These are phyloP conservation scores for Umbelopsis sp. DNA, from an alignment of 192 early-diverging fungal genomes.

Conservation along the genomic window DNA sequence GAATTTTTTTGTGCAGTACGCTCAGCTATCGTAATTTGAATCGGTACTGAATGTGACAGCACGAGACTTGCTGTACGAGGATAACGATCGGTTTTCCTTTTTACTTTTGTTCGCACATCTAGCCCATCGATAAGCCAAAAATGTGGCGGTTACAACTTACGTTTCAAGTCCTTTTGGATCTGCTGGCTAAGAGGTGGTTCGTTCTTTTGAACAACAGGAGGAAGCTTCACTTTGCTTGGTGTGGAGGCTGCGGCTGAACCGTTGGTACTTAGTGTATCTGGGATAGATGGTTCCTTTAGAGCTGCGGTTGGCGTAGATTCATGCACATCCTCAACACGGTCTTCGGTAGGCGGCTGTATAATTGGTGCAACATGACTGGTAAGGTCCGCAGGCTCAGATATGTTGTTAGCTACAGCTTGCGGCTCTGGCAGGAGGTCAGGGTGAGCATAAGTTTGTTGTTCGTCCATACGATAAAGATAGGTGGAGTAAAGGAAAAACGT, in stretches of 20 bases:
- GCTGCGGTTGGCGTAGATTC: not conserved
- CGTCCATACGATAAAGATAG: not conserved
- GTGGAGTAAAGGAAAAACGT: not conserved
- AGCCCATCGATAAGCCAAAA: not conserved
- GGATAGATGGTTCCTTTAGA: not conserved
- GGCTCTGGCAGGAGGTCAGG: not conserved
- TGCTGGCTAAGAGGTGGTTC: constrained; percentile 4
- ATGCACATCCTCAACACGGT: not conserved
- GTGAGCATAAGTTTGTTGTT: constrained; percentile 3
- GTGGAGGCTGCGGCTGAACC: not conserved
- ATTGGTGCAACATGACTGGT: not conserved
- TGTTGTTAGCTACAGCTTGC: not conserved
- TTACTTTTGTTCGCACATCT: not conserved
- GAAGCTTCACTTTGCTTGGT: not conserved
- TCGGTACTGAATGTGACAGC: constrained; percentile 2
- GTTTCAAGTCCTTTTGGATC: constrained; percentile 14
- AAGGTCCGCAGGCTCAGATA: not conserved
- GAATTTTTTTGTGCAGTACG: not conserved
- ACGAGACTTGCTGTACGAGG: not conserved
- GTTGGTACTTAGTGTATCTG: not conserved
- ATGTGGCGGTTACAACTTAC: not conserved
- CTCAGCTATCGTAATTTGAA: not conserved
- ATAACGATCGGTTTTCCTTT: not conserved
- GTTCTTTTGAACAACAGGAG: not conserved
- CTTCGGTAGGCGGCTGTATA: not conserved